Percentiles rank a stretch among this genome's conserved stretches.
phyloP scores from a whole-genome alignment of 2,329 filamentous ascomycete species.

The Pseudogymnoascus sp. region DNA sequence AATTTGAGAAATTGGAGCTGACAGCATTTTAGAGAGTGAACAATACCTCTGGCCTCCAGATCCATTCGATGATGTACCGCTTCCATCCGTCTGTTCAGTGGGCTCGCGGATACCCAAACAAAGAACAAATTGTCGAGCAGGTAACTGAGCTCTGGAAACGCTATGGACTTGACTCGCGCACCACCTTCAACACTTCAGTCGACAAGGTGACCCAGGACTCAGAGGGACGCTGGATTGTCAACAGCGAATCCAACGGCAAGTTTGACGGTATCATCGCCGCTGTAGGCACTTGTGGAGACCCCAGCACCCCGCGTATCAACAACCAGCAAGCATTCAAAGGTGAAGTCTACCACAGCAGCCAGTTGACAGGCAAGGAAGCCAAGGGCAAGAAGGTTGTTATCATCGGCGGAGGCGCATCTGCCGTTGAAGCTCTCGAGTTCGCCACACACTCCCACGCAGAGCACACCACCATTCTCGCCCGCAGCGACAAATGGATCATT shows the following conservation, averaged over 20 bases:
- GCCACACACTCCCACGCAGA: constrained; percentile 58
- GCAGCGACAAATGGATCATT: constrained; percentile 83
- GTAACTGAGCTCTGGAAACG: constrained; percentile 66
- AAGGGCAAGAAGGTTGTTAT: constrained; percentile 69
- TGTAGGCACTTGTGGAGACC: constrained; percentile 72
- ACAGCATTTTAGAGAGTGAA: constrained; percentile 56
- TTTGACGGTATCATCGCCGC: constrained; percentile 77
- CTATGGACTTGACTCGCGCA: constrained; percentile 64
- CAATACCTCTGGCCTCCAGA: constrained; percentile 73
- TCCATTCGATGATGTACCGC: constrained; percentile 80
- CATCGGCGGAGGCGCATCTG: constrained; percentile 72
- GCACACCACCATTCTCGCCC: constrained; percentile 65
- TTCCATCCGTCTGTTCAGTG: constrained; percentile 77
- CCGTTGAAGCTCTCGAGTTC: constrained; percentile 77
- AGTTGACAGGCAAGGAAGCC: constrained; percentile 65
- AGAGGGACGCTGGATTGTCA: constrained; percentile 69
- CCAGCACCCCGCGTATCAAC: constrained; percentile 63
- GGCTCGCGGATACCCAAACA: constrained; percentile 68
- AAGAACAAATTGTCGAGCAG: constrained; percentile 66
- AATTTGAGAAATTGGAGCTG: not conserved
- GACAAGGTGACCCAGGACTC: constrained; percentile 62
- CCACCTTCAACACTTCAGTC: constrained; percentile 64
- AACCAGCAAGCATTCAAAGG: constrained; percentile 69
- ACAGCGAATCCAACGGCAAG: constrained; percentile 59
- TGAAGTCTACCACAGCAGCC: constrained; percentile 65